Evolutionary conservation across 192 early-diverging fungal genomes (phyloP), one percentile per base, ranked within the genome.

Genomic region (Gonapodya prolifera): DNA sequence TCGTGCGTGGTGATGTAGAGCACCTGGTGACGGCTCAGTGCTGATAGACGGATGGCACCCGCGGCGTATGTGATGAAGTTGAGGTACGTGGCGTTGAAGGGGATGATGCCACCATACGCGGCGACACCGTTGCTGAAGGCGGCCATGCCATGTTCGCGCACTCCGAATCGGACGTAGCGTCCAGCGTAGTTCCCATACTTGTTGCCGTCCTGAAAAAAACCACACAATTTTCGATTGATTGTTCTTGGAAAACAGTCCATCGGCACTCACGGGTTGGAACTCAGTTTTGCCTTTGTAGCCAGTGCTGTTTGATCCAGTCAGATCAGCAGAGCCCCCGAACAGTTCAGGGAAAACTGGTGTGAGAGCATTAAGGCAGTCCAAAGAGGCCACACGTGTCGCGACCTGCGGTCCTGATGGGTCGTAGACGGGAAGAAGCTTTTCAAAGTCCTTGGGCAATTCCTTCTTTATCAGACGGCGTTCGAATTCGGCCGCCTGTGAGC

Each of bases 1-100:
- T 99, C 97, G 89, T 99, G 97, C 76, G 97, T 98, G 93, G 96
- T 96, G 80, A 99, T 91, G 87, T 97, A 98, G 77, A 99, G 81
- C 77, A 98, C 92, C 34, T 92, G 95, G 78, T 93, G 91, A 34
- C 92, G 87, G 75, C 94, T 91, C 73, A 99, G 86, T 2, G 97
- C 95, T 73, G 91, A 87, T 69, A 99, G 86, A 83, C 97, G 93
- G 61, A 93, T 89, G 35, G 95, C 92, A 35, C 95, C 94, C 69
- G 87, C 89, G 35, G 89, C 94, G 80, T 90, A 92, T 70, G 84
- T 89, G 79, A 93, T 89, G 80, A 95, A 95, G 78, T 76, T 75
- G 35, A 76, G 92, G 76, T 0, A 79, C 18, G 91, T 92, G 77
- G 90, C 91, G 70, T 89, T 91, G 75, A 91, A 96, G 35, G 96